Percentiles rank a stretch among this genome's conserved stretches.
These are phyloP conservation scores for Geotrichum histeridarum DNA, from an alignment of 1,139 yeast genomes.

Conservation along the genomic window DNA sequence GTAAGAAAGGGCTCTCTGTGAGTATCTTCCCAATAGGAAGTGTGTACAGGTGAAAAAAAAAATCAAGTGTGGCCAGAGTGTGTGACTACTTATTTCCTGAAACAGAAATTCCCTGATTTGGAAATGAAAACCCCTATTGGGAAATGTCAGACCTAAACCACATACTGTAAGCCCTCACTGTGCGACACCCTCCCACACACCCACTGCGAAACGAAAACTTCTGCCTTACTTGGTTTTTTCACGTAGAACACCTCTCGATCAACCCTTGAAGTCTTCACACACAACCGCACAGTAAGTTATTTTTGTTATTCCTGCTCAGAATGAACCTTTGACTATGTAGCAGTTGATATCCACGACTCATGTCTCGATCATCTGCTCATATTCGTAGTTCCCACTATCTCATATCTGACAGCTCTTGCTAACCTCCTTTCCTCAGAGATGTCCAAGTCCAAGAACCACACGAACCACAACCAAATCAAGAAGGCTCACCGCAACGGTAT, in stretches of 20 bases:
- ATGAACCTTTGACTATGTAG: too few relatives aligned
- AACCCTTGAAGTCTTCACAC: background rate
- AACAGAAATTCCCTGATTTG: too few relatives aligned
- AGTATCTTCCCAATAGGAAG: background rate
- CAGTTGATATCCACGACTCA: background rate
- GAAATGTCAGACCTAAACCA: too few relatives aligned
- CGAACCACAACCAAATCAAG: constrained; percentile 98
- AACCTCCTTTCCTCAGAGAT: constrained; percentile 11
- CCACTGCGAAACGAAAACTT: too few relatives aligned
- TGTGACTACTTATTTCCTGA: too few relatives aligned
- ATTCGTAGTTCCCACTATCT: background rate
- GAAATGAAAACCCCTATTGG: too few relatives aligned
- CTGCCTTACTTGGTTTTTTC: background rate
- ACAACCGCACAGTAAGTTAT: background rate
- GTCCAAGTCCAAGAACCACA: constrained; percentile 79
- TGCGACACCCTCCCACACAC: too few relatives aligned
- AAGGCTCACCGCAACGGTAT: constrained; percentile 99
- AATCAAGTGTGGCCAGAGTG: background rate
- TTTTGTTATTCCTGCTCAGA: background rate
- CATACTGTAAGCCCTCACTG: too few relatives aligned
- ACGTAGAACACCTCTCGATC: background rate
- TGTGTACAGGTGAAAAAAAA: background rate
- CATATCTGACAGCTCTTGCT: background rate
- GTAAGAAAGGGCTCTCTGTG: background rate
- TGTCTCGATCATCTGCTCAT: background rate